Evolutionary conservation across 2,329 filamentous ascomycete genomes (phyloP), one percentile per base, ranked within the genome.

Genomic region (Verticillium dahliae): DNA sequence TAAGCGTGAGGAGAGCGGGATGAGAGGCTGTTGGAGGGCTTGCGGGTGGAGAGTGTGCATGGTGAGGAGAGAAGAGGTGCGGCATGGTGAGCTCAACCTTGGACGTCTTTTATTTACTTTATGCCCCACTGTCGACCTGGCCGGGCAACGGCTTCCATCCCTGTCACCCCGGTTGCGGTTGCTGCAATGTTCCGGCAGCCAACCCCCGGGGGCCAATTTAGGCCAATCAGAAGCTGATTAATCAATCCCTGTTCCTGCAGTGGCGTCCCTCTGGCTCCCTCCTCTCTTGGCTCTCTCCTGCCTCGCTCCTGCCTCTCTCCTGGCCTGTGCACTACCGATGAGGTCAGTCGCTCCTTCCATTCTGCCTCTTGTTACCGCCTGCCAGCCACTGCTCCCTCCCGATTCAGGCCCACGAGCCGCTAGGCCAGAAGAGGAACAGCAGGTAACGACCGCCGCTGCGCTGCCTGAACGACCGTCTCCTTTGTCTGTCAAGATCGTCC

Each of bases 41-140:
- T 52, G 45, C 45, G 18, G 45, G 22, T 11, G n/a, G 7, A 22
- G 45, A 52, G 34, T 59, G 34, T 56, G 54, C 27, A 10, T 33
- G 54, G 27, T n/a, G 50, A 33, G 14, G 63, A 70, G 68, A 66
- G 65, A 69, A 67, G 61, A 60, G 62, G 34, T 37, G 14, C 62
- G 31, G 34, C 62, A 63, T 37, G 50, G 66, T 61, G 64, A 65
- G 64, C 34, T 27, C 56, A 63, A 57, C 65, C 64, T 68, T 60
- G 63, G 67, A 63, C 69, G 66, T 70, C 71, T 78, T 79, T 79
- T 80, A 78, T 80, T 80, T 79, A 80, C 76, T 72, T 75, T 71
- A 61, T 35, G 71, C 69, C 73, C 74, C 73, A 75, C 72, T 57
- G 39, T 39, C 41, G 66, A 66, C 65, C 56, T 62, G 66, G 63